Conservation (phyloP, 805 yeast species). For the Ogataea paraovalis region DNA sequence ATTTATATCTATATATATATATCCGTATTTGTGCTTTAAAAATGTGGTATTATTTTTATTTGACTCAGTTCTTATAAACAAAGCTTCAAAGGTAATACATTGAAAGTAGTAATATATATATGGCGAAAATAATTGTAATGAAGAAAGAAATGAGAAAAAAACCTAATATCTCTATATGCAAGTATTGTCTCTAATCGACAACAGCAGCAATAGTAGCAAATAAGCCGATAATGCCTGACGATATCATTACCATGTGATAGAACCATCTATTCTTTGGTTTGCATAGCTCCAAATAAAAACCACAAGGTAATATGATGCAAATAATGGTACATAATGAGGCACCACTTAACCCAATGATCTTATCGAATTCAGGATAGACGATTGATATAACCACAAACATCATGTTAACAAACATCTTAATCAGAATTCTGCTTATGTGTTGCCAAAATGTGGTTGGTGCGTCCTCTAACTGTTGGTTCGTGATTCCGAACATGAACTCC, state of each 20-base stretch:
- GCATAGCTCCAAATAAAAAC: slow-evolving; percentile 67
- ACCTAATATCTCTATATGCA: background rate
- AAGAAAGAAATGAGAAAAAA: background rate
- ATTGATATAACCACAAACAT: slow-evolving; percentile 64
- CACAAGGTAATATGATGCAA: slow-evolving; percentile 75
- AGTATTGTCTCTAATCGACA: background rate
- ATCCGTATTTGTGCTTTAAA: background rate
- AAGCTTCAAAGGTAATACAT: too few species aligned
- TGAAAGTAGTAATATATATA: too few species aligned
- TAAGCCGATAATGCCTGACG: slow-evolving; percentile 47
- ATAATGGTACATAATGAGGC: slow-evolving; percentile 77
- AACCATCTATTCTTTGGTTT: slow-evolving; percentile 40
- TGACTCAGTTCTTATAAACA: background rate
- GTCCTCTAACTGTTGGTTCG: slow-evolving; percentile 24
- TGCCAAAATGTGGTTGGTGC: slow-evolving; percentile 11
- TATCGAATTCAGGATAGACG: slow-evolving; percentile 78
- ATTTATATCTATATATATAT: too few species aligned
- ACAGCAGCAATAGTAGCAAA: slow-evolving; percentile 61
- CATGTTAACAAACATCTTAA: slow-evolving; percentile 53
- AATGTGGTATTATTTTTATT: background rate
- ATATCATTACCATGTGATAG: slow-evolving; percentile 39
- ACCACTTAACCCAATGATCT: slow-evolving; percentile 78
- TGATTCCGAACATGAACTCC: slow-evolving; percentile 41
- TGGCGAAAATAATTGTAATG: too few species aligned
- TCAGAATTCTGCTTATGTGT: slow-evolving; percentile 15